phyloP scores from a whole-genome alignment of 2,329 filamentous ascomycete species.

The Tricladium varicosporioides region DNA sequence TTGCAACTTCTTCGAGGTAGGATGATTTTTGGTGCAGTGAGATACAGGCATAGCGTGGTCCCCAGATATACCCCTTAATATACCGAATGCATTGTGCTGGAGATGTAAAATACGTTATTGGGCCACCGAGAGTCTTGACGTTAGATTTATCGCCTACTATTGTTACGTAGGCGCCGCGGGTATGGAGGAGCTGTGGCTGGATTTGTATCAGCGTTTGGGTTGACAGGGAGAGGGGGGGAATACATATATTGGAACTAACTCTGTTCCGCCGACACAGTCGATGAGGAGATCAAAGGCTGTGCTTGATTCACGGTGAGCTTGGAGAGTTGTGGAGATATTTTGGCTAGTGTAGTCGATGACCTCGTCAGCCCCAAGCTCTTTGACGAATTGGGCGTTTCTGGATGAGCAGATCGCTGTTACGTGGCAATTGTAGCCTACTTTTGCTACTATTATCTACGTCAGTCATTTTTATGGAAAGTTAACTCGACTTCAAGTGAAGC shows the following conservation, averaged over 20 bases:
- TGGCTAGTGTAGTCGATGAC: conserved; percentile 30
- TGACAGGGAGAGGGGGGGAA: background rate
- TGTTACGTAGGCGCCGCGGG: conserved; percentile 29
- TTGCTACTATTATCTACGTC: conserved; percentile 24
- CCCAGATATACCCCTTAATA: conserved; percentile 30
- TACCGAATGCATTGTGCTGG: conserved; percentile 27
- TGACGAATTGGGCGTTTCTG: conserved; percentile 28
- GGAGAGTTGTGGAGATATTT: conserved; percentile 19
- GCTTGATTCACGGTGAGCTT: conserved; percentile 4
- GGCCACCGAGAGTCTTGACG: conserved; percentile 24
- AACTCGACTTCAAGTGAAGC: background rate
- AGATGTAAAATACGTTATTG: conserved; percentile 29
- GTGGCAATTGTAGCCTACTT: conserved; percentile 28
- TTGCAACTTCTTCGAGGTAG: conserved; percentile 21
- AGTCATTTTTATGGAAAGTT: background rate
- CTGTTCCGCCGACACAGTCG: conserved; percentile 38
- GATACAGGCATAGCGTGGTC: conserved; percentile 30
- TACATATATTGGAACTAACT: conserved; percentile 26
- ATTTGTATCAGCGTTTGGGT: conserved; percentile 3
- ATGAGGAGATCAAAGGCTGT: conserved; percentile 26
- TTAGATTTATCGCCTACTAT: conserved; percentile 32
- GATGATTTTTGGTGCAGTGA: conserved; percentile 8
- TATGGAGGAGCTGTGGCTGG: conserved; percentile 25
- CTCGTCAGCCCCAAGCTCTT: conserved; percentile 27
- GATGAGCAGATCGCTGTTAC: conserved; percentile 31